Evolutionary conservation across 176 grass and related monocot genomes (phyloP), one percentile per base, ranked within the genome.

Genomic region (Metroxylon sagu): DNA sequence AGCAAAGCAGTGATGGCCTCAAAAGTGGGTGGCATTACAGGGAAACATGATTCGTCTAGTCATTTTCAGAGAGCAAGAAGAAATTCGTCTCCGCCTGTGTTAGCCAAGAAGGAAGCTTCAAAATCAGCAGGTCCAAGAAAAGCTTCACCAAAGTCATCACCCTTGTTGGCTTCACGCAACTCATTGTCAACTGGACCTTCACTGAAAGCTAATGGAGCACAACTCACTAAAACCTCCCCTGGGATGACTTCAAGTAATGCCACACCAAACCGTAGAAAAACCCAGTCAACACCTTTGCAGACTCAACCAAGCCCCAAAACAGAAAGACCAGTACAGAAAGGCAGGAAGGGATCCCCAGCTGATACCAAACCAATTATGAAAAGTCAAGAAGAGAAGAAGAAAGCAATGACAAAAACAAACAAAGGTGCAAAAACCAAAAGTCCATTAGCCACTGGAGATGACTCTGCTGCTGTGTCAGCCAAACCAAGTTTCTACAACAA

Each of bases 51-150:
- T 62, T 85, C 84, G 60, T 72, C 82, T 56, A 66, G 67, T 81
- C 73, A 67, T 39, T 65, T 60, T 21, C 84, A 93, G 71, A 88
- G 74, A 69, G 48, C 59, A 28, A 59, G 82, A 15, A 88, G 88
- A 86, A 99, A 89, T 89, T 93, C 94, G 2, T 82, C 94, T 61
- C 88, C 94, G 50, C 88, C 80, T 8, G 74, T 86, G 53, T 61
- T 80, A 55, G 82, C 79, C 6, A 99, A 93, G 67, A 78, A 78
- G 60, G 88, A 98, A 79, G 64, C 76, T 25, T 83, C 79, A 50
- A 99, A 99, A 71, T 64, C 77, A 68, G 63, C 84, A 68, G 61
- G 51, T 19, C 76, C 60, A 65, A 77, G 74, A 89, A 79, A 80
- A 60, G 64, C 63, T 56, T 83, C 76, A 73, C 79, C 82, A 25